Evolutionary conservation across 2,329 filamentous ascomycete species (phyloP).

Genomic region (Fusarium anguioides): DNA sequence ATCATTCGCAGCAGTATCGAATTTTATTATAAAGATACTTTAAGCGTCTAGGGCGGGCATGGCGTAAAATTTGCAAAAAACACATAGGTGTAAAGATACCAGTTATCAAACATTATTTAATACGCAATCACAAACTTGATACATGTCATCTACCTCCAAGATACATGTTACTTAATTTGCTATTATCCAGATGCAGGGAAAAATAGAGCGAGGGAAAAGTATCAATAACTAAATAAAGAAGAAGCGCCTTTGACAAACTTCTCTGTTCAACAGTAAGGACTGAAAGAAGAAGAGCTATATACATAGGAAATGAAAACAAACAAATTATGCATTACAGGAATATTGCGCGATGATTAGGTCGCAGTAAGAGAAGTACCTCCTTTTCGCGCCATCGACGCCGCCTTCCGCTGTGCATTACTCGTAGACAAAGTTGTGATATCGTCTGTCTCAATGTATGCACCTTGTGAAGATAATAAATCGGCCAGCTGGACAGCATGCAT

Average conservation of each 20-base stretch:
- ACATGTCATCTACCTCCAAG: background rate
- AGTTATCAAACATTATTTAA: background rate
- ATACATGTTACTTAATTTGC: background rate
- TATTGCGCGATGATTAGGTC: background rate
- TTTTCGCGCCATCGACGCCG: slow-evolving; percentile 3
- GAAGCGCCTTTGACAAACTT: background rate
- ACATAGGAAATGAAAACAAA: slow-evolving; percentile 7
- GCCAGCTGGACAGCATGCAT: slow-evolving; percentile 8
- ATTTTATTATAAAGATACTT: slow-evolving; percentile 1
- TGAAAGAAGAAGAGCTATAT: slow-evolving; percentile 3
- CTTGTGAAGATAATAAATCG: slow-evolving; percentile 7
- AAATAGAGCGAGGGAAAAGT: background rate
- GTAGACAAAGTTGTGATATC: slow-evolving; percentile 11
- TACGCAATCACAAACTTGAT: background rate
- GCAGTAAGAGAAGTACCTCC: slow-evolving; percentile 2
- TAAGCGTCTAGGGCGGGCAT: background rate
- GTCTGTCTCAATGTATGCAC: slow-evolving; percentile 7
- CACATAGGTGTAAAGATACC: background rate
- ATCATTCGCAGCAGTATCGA: background rate
- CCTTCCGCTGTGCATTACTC: slow-evolving; percentile 8
- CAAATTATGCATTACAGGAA: slow-evolving; percentile 6
- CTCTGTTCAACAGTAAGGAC: background rate
- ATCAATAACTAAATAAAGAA: background rate
- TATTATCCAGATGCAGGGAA: background rate
- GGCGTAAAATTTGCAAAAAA: background rate